A percentile compares a stretch with the other conserved stretches of the same genome.
Evolutionary conservation across 768 basidiomycete species (phyloP).

Genomic region (Kwoniella dendrophila): DNA sequence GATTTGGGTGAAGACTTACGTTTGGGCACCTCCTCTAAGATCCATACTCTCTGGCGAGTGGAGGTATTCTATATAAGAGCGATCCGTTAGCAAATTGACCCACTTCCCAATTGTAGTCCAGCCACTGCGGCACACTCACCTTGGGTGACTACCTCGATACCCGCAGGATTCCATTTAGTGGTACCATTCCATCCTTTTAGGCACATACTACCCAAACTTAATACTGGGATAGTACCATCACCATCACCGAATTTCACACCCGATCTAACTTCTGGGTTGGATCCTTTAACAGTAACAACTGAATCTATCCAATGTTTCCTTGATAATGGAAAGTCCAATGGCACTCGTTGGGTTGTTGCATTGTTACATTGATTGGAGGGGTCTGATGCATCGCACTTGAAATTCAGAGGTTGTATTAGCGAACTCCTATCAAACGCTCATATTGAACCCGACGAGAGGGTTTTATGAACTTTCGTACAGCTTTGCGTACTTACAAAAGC

Average conservation of each 20-base stretch:
- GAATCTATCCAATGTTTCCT: conserved; percentile 82
- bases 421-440: too few relatives aligned
- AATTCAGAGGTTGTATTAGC: background rate
- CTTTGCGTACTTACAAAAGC: conserved; percentile 32
- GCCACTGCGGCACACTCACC: conserved; percentile 58
- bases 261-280: conserved; percentile 62
- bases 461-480: background rate
- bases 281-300: conserved; percentile 69
- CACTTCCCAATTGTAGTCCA: too few relatives aligned
- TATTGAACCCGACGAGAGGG: too few relatives aligned
- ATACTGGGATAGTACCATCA: conserved; percentile 71
- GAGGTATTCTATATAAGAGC: conserved; percentile 52
- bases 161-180: conserved; percentile 81
- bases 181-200: conserved; percentile 88
- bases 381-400: conserved; percentile 58
- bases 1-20: conserved; percentile 57
- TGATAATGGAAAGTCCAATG: conserved; percentile 63
- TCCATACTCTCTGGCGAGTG: conserved; percentile 76
- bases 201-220: conserved; percentile 80
- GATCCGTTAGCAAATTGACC: background rate
- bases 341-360: conserved; percentile 57
- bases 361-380: conserved; percentile 58
- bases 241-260: conserved; percentile 94
- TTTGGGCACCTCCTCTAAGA: conserved; percentile 84
- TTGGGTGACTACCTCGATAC: conserved; percentile 81